These are phyloP conservation scores for Aureobasidium vineae DNA, from an alignment of 2,329 filamentous ascomycete species.

Conservation along the genomic window DNA sequence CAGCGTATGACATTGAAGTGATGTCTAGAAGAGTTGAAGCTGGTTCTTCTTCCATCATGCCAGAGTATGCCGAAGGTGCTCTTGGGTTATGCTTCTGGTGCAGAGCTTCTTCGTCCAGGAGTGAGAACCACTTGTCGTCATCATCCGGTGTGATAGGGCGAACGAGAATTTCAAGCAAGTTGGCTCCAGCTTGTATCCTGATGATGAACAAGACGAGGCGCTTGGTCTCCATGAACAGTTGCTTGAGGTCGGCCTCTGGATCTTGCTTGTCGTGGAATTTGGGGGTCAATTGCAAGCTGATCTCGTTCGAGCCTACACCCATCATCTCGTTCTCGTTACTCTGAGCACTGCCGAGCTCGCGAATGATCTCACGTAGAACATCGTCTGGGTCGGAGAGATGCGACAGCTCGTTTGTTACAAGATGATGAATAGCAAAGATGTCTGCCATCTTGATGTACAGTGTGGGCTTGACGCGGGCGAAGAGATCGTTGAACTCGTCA, in stretches of 20 bases:
- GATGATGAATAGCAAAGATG: conserved; percentile 91
- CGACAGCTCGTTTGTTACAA: conserved; percentile 76
- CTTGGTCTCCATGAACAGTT: conserved; percentile 97
- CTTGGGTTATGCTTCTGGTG: conserved; percentile 46
- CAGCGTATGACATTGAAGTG: conserved; percentile 82
- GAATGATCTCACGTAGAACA: conserved; percentile 83
- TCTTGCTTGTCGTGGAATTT: conserved; percentile 89
- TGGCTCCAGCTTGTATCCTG: conserved; percentile 85
- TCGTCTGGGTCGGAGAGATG: conserved; percentile 83
- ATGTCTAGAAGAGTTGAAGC: conserved; percentile 68
- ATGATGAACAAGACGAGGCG: conserved; percentile 97
- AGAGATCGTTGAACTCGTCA: conserved; percentile 97
- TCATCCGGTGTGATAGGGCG: conserved; percentile 85
- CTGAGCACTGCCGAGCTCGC: conserved; percentile 93
- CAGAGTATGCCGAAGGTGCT: conserved; percentile 28
- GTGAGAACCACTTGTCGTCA: conserved; percentile 77
- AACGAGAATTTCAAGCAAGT: conserved; percentile 92
- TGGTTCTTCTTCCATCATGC: conserved; percentile 29
- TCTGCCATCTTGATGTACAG: conserved; percentile 99
- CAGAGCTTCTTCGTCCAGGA: conserved; percentile 78
- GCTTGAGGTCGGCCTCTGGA: conserved; percentile 86
- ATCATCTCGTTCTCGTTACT: conserved; percentile 93
- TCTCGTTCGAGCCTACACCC: conserved; percentile 81
- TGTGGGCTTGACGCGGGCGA: conserved; percentile 92
- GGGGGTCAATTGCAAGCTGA: conserved; percentile 84